A percentile compares a stretch with the other conserved stretches of the same genome.
Evolutionary conservation across 2,329 filamentous ascomycete genomes (phyloP).

Genomic region (Penicillium fuscoglaucum): DNA sequence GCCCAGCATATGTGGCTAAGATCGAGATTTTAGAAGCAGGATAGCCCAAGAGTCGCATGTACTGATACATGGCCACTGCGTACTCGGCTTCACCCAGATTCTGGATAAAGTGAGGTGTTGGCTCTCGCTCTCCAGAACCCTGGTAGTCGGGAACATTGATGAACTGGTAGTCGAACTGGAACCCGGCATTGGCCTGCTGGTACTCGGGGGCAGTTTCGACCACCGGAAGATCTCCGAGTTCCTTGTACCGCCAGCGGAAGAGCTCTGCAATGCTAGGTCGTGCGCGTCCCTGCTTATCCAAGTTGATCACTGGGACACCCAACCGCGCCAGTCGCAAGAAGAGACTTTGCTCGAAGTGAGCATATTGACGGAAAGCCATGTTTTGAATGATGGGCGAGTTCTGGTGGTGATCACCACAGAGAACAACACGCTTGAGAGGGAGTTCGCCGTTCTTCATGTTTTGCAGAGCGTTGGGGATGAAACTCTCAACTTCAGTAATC

Average conservation of each 20-base stretch:
- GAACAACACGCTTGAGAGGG: slow-evolving; percentile 79
- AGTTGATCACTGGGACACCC: slow-evolving; percentile 83
- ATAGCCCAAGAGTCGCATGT: slow-evolving; percentile 95
- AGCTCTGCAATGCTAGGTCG: slow-evolving; percentile 82
- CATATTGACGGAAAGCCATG: slow-evolving; percentile 88
- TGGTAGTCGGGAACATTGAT: slow-evolving; percentile 95
- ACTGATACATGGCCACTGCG: slow-evolving; percentile 90
- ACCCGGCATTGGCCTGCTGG: slow-evolving; percentile 80
- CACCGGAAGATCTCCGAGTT: slow-evolving; percentile 74
- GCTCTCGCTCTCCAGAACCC: slow-evolving; percentile 81
- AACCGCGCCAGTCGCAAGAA: slow-evolving; percentile 89
- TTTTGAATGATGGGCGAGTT: slow-evolving; percentile 97
- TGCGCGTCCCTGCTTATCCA: slow-evolving; percentile 92
- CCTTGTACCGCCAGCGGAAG: slow-evolving; percentile 90
- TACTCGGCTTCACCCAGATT: slow-evolving; percentile 98
- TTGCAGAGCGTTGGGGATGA: slow-evolving; percentile 92
- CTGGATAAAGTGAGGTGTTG: slow-evolving; percentile 91
- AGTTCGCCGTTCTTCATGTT: slow-evolving; percentile 71
- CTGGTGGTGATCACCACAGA: slow-evolving; percentile 94
- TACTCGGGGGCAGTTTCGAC: slow-evolving; percentile 72
- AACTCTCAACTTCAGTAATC: slow-evolving; percentile 95
- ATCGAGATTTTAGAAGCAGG: slow-evolving; percentile 82
- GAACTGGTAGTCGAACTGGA: slow-evolving; percentile 94
- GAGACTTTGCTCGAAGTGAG: slow-evolving; percentile 92
- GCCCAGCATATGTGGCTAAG: slow-evolving; percentile 89